phyloP scores from a whole-genome alignment of 108 stramenopile genomes.

The Nitzschia sp. region DNA sequence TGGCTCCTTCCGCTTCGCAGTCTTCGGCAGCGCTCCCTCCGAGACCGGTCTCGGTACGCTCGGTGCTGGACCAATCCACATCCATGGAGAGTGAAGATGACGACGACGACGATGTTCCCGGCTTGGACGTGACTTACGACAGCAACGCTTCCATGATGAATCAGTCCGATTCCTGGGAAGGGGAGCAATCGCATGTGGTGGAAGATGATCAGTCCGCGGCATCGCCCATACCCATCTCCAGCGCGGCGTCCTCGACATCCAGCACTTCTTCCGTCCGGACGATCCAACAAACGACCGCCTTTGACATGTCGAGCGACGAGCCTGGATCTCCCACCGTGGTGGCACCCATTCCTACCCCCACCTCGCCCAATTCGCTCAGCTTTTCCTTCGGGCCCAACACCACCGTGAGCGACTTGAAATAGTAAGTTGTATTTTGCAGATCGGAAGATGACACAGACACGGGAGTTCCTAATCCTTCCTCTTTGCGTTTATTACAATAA shows the following conservation, averaged over 20 bases:
- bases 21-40: slow-evolving; percentile 24
- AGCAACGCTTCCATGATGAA: slow-evolving; percentile 14
- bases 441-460: too few species aligned
- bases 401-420: slow-evolving; percentile 74
- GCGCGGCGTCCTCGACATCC: slow-evolving; percentile 25
- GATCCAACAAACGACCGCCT: slow-evolving; percentile 59
- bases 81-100: slow-evolving; percentile 46
- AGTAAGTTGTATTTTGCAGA: too few species aligned
- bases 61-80: slow-evolving; percentile 45
- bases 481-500: too few species aligned
- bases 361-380: slow-evolving; percentile 61
- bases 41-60: slow-evolving; percentile 21
- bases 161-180: slow-evolving; percentile 17
- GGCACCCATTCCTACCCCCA: slow-evolving; percentile 18
- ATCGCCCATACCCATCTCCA: slow-evolving; percentile 5
- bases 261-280: slow-evolving; percentile 20
- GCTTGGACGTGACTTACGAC: slow-evolving; percentile 51
- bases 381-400: slow-evolving; percentile 78
- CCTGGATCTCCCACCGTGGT: slow-evolving; percentile 5
- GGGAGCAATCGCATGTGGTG: slow-evolving; percentile 15
- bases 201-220: slow-evolving; percentile 33
- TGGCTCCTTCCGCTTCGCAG: slow-evolving; percentile 1
- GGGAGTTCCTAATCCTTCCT: too few species aligned
- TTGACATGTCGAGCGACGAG: slow-evolving; percentile 44
- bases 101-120: slow-evolving; percentile 50